A percentile compares a stretch with the other conserved stretches of the same genome.
Evolutionary conservation across 169 alveolate species (phyloP).

Genomic region (Eimeria maxima): DNA sequence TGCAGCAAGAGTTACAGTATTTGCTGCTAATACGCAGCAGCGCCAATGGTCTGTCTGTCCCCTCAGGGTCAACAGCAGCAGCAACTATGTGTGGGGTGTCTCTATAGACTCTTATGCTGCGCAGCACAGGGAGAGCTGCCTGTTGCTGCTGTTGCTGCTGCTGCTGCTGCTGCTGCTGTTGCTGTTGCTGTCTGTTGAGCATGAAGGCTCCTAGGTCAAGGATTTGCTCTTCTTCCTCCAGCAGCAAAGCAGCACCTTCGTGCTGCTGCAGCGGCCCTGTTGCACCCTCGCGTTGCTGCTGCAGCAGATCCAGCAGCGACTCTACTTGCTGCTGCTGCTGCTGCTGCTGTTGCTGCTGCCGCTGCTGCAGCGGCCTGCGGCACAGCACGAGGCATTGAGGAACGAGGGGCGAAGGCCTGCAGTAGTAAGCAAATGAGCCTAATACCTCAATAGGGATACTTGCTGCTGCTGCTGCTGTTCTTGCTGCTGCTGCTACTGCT

Average conservation of each 20-base stretch:
- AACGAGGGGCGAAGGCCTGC: not conserved
- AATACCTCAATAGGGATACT: not conserved
- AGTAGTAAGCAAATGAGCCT: not conserved
- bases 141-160: not conserved
- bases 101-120: conserved; percentile 12
- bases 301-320: conserved; percentile 14
- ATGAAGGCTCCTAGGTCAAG: conserved; percentile 5
- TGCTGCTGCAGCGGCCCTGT: not conserved
- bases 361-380: conserved; percentile 44
- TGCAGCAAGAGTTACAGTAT: not conserved
- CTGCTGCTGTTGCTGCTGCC: not conserved
- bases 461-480: conserved; percentile 26
- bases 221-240: conserved; percentile 25
- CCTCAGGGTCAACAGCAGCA: not conserved
- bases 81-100: not conserved
- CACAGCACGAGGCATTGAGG: not conserved
- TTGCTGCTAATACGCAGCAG: conserved; percentile 8
- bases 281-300: not conserved
- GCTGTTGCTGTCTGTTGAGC: too few relatives aligned
- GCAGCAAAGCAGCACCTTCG: conserved; percentile 41
- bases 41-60: not conserved
- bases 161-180: not conserved
- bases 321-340: conserved; percentile 23
- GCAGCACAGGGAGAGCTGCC: conserved; percentile 19
- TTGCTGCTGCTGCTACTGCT: conserved; percentile 8